phyloP scores from a whole-genome alignment of 1,139 yeast genomes.

The Yamadazyma triangularis region DNA sequence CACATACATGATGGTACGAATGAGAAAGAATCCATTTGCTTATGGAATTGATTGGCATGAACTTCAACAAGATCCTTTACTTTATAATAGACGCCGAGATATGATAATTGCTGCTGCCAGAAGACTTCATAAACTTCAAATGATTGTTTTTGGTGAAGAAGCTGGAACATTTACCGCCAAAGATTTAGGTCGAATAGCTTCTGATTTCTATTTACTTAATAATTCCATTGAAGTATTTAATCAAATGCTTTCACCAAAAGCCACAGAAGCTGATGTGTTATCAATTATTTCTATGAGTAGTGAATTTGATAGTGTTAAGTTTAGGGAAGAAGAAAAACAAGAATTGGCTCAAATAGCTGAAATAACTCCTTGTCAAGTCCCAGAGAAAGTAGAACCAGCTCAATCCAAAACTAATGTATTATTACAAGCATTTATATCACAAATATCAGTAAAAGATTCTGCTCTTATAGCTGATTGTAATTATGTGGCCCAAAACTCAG shows the following conservation, averaged over 20 bases:
- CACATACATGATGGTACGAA: constrained; percentile 88
- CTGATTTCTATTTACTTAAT: constrained; percentile 84
- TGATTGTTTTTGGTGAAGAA: constrained; percentile 88
- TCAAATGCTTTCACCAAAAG: constrained; percentile 74
- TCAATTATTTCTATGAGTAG: constrained; percentile 90
- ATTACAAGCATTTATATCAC: constrained; percentile 83
- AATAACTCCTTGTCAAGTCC: constrained; percentile 73
- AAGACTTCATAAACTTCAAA: constrained; percentile 76
- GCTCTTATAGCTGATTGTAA: constrained; percentile 82
- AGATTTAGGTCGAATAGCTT: constrained; percentile 90
- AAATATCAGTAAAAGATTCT: constrained; percentile 67
- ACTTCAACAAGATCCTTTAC: constrained; percentile 73
- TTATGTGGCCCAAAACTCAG: constrained; percentile 93
- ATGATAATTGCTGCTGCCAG: constrained; percentile 80
- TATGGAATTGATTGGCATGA: constrained; percentile 94
- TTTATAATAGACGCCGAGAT: constrained; percentile 67
- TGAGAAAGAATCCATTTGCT: constrained; percentile 89
- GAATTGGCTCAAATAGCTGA: constrained; percentile 68
- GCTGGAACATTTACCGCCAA: constrained; percentile 79
- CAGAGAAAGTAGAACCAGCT: constrained; percentile 69
- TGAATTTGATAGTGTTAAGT: constrained; percentile 87
- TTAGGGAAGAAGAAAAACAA: constrained; percentile 78
- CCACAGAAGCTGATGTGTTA: constrained; percentile 88
- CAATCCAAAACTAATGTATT: constrained; percentile 86
- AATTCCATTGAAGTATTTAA: constrained; percentile 88